phyloP scores from a whole-genome alignment of 2,329 filamentous ascomycete genomes.

The Aspergillus clavatus region DNA sequence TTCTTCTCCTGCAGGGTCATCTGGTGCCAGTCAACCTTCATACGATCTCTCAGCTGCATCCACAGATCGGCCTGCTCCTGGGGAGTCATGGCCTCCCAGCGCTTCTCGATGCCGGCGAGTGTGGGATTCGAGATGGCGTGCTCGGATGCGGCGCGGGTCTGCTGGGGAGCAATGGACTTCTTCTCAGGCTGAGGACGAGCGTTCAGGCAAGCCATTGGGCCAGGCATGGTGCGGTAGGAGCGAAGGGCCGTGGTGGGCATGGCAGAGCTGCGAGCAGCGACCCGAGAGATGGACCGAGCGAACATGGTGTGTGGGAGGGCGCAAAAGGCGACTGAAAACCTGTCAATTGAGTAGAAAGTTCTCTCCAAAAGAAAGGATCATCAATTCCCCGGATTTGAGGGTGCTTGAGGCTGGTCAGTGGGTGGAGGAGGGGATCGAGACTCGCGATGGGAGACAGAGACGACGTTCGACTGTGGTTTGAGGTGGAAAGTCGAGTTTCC shows the following conservation, averaged over 20 bases:
- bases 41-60: constrained; percentile 97
- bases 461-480: constrained; percentile 35
- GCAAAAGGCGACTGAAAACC: constrained; percentile 23
- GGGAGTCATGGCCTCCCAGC: constrained; percentile 96
- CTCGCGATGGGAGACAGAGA: constrained; percentile 30
- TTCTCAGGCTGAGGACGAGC: constrained; percentile 29
- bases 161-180: constrained; percentile 43
- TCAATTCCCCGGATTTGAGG: constrained; percentile 23
- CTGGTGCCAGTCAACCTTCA: constrained; percentile 97
- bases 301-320: constrained; percentile 41
- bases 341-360: constrained; percentile 25
- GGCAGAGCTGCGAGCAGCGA: constrained; percentile 41
- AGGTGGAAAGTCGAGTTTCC: constrained; percentile 38
- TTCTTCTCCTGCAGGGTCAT: constrained; percentile 97
- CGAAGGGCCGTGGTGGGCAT: constrained; percentile 32
- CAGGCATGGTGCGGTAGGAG: constrained; percentile 24
- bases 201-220: constrained; percentile 37
- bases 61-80: constrained; percentile 99
- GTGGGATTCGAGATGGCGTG: constrained; percentile 98
- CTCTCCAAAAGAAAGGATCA: constrained; percentile 16
- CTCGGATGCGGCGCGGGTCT: constrained; percentile 58
- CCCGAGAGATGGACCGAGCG: constrained; percentile 44
- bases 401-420: constrained; percentile 19
- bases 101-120: constrained; percentile 96
- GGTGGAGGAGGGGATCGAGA: constrained; percentile 28